Base-by-base conservation (phyloP, 1,284 basidiomycete species). In the Austropuccinia psidii region DNA sequence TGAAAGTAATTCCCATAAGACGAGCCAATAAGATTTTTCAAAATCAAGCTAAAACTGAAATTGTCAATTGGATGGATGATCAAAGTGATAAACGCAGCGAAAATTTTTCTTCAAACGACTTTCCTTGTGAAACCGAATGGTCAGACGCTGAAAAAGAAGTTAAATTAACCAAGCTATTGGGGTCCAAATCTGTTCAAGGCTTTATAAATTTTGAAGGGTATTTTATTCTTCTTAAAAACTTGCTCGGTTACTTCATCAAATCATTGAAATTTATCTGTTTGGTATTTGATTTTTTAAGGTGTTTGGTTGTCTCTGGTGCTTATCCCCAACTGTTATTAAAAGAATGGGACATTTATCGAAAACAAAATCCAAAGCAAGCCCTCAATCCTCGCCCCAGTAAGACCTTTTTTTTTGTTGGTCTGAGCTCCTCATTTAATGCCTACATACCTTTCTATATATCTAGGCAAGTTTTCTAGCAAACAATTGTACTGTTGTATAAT, bases 1-100 rank as follows among this genome's bases (percentile, higher is more conserved):
- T 73, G 49, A 73, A 73, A 49, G 49, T 64, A 21, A 60, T 73
- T 24, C 69, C 69, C 37, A 73, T 73, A 41, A 73, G 54, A 43
- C 29, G 68, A 58, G 11, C 33, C 2, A 70, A 45, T 29, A 41
- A 58, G n/a, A 5, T n/a, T 33, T 21, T 35, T 55, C n/a, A 49
- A 49, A 31, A 0, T 58, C 24, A 47, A 50, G 15, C 27, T 29
- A 21, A 33, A 27, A n/a, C 15, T 27, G 27, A 49, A 15, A 31
- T 17, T 8, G 17, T n/a, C 13, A 43, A 73, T 61, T 33, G 52
- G 31, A 24, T 58, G 24, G 29, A 29, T 52, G 49, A 70, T 49
- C 35, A 33, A 45, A 24, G 24, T 33, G 24, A 49, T 29, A n/a
- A 64, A 31, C 6, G 45, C 3, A 43, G 15, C 21, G 21, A 64